These are phyloP conservation scores for Epichloe aotearoae DNA, from an alignment of 2,329 filamentous ascomycete species.

Conservation along the genomic window DNA sequence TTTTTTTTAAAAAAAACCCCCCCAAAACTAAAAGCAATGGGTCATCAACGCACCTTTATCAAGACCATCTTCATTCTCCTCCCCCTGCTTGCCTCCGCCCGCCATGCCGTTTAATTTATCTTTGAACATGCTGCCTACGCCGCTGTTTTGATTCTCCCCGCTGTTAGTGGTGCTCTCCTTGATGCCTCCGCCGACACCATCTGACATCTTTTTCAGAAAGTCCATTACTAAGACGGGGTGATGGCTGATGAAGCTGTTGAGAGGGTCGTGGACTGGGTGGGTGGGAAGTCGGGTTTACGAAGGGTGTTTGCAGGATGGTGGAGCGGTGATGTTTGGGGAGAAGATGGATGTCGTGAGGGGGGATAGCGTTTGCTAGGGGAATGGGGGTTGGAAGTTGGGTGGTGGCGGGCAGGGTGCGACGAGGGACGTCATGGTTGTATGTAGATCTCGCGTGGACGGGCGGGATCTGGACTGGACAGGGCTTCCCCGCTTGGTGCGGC, in stretches of 20 bases:
- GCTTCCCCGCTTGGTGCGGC: neutral
- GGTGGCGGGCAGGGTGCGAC: neutral
- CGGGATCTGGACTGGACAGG: neutral
- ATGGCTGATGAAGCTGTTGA: no score
- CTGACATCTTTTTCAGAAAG: conserved; percentile 38
- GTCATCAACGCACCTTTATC: conserved; percentile 52
- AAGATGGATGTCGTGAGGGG: no score
- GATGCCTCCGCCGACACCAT: conserved; percentile 18
- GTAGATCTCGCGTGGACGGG: neutral
- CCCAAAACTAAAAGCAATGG: no score
- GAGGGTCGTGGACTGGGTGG: no score
- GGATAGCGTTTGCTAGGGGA: neutral
- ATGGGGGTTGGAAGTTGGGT: neutral
- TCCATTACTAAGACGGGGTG: conserved; percentile 28
- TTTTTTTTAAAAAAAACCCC: no score
- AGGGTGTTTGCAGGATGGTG: no score
- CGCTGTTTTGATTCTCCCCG: conserved; percentile 17
- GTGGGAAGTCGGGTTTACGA: no score
- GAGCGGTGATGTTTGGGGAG: no score
- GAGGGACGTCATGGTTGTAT: neutral
- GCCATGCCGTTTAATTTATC: conserved; percentile 59
- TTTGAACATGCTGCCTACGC: conserved; percentile 40
- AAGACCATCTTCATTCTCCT: conserved; percentile 72
- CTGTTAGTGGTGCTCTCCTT: conserved; percentile 12
- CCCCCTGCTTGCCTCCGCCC: conserved; percentile 58